Conservation (phyloP, 352 stramenopile genomes). For the Phytophthora europaea region DNA sequence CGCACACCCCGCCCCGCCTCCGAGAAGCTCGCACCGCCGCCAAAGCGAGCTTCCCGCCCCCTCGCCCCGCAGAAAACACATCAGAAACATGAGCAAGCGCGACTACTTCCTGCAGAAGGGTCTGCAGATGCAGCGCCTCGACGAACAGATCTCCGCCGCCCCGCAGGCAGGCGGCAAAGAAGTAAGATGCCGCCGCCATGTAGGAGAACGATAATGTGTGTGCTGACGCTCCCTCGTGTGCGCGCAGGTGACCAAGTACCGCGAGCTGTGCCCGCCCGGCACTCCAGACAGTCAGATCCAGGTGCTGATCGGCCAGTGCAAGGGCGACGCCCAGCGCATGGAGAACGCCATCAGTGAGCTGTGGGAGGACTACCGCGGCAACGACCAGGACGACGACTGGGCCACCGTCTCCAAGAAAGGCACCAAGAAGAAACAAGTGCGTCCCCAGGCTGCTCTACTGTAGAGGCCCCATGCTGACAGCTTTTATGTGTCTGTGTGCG, state of each 20-base stretch:
- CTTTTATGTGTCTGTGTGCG: background rate
- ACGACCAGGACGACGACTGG: conserved; percentile 76
- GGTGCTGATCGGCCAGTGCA: conserved; percentile 73
- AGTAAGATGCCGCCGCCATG: background rate
- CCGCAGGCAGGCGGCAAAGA: conserved; percentile 34
- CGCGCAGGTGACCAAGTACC: conserved; percentile 76
- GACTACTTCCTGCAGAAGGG: conserved; percentile 88
- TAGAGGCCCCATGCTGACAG: background rate
- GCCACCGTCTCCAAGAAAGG: conserved; percentile 83
- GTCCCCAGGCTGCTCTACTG: conserved; percentile 1
- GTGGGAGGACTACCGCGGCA: conserved; percentile 83
- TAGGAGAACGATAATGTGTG: background rate
- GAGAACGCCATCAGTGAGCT: conserved; percentile 84
- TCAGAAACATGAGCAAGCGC: conserved; percentile 84
- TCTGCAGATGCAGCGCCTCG: conserved; percentile 84
- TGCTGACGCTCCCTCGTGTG: background rate
- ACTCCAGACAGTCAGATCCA: conserved; percentile 82
- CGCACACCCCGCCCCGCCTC: conserved; percentile 11
- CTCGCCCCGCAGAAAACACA: conserved; percentile 41
- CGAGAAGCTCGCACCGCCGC: conserved; percentile 24
- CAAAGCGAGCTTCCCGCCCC: conserved; percentile 16
- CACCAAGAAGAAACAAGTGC: conserved; percentile 75
- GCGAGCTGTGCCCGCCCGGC: conserved; percentile 84
- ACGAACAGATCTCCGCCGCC: conserved; percentile 55
- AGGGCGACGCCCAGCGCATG: conserved; percentile 78